Conservation (phyloP, 495 filamentous ascomycete genomes). For the Xeromyces bisporus region DNA sequence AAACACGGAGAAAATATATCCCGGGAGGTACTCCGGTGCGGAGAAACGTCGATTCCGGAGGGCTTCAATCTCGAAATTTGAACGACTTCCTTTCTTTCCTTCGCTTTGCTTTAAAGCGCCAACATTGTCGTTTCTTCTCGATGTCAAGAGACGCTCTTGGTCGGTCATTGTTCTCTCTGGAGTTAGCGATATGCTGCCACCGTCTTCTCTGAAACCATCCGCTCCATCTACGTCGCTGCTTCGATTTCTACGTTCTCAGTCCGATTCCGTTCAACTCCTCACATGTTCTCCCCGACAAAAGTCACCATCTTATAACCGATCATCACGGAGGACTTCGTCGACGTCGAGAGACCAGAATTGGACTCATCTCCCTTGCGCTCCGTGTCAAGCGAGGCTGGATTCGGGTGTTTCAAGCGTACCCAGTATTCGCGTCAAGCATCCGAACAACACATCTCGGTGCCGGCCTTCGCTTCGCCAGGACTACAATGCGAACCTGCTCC, state of each 20-base stretch:
- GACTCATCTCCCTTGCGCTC: conserved; percentile 6
- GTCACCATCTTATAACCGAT: conserved; percentile 1
- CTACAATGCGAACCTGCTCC: background rate
- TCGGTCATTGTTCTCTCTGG: background rate
- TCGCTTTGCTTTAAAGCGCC: too few species aligned
- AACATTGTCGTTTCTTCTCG: too few species aligned
- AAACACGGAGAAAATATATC: too few species aligned
- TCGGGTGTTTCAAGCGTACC: conserved; percentile 2
- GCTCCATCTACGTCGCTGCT: conserved; percentile 43
- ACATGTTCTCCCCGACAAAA: conserved; percentile 7
- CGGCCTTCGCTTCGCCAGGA: conserved; percentile 1
- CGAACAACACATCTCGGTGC: conserved; percentile 3
- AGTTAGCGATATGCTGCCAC: conserved; percentile 28
- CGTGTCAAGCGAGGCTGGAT: conserved; percentile 5
- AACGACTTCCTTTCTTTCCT: too few species aligned
- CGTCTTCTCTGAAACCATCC: conserved; percentile 17
- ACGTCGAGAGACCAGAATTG: conserved; percentile 11
- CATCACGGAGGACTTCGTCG: conserved; percentile 1
- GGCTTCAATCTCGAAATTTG: background rate
- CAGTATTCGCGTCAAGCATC: conserved; percentile 1
- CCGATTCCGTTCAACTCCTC: conserved; percentile 35
- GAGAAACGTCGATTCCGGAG: too few species aligned
- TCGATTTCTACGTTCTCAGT: conserved; percentile 44
- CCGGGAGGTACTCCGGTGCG: too few species aligned
- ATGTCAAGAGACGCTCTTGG: background rate